A percentile compares a stretch with the other conserved stretches of the same genome.
Conservation (phyloP, 495 filamentous ascomycete genomes). For the Viridothelium virens region DNA sequence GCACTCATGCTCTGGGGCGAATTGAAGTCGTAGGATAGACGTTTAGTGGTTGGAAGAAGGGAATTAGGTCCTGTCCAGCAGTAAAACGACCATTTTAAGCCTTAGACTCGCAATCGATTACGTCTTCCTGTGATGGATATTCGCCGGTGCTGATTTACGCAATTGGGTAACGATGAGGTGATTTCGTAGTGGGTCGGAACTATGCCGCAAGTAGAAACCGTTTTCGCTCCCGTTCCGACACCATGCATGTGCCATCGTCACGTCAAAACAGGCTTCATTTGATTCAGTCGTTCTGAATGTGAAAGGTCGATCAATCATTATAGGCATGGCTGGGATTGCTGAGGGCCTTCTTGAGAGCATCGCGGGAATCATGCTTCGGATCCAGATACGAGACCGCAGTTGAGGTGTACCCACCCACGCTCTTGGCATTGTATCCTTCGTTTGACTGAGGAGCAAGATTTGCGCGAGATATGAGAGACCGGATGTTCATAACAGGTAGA, state of each 20-base stretch:
- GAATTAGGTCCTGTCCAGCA: neutral
- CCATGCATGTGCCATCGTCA: too few relatives aligned
- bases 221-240: too few relatives aligned
- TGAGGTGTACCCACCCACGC: neutral
- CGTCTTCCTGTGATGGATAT: too few relatives aligned
- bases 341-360: slow-evolving; percentile 8
- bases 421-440: neutral
- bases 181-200: too few relatives aligned
- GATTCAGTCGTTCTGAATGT: neutral
- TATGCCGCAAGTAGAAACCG: too few relatives aligned
- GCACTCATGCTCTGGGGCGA: neutral
- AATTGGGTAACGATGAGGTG: too few relatives aligned
- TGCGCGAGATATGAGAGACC: neutral
- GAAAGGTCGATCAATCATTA: neutral
- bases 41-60: neutral
- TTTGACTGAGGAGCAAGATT: neutral
- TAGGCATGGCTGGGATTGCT: slow-evolving; percentile 6
- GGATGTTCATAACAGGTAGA: neutral
- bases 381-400: neutral
- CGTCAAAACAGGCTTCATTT: neutral
- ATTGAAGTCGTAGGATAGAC: neutral
- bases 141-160: too few relatives aligned
- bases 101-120: too few relatives aligned
- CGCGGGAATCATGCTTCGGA: neutral
- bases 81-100: neutral